Evolutionary conservation across 306 rosid species (phyloP).

Genomic region (Nissolia schottii): DNA sequence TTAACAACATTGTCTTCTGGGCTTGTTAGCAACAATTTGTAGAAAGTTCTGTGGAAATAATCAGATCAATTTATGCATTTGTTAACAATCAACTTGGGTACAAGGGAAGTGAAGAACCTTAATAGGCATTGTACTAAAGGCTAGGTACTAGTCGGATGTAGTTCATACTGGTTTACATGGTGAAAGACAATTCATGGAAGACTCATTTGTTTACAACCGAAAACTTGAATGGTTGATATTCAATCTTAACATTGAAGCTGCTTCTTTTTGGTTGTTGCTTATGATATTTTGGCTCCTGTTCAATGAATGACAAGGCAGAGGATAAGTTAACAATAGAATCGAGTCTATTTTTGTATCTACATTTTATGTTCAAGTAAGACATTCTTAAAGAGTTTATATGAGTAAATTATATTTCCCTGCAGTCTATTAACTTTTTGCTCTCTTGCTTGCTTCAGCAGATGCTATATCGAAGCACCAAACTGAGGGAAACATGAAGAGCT

Average conservation of each 20-base stretch:
- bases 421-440: slow-evolving; percentile 8
- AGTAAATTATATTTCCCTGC: neutral
- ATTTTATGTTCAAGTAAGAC: neutral
- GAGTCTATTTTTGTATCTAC: neutral
- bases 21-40: slow-evolving; percentile 1
- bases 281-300: neutral
- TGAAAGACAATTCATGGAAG: neutral
- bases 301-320: neutral
- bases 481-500: slow-evolving; percentile 43
- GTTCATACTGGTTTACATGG: neutral
- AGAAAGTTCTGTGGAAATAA: slow-evolving; percentile 3
- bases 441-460: slow-evolving; percentile 44
- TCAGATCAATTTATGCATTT: slow-evolving; percentile 12
- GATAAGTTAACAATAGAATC: neutral
- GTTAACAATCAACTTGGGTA: neutral
- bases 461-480: slow-evolving; percentile 34
- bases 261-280: neutral
- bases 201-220: neutral
- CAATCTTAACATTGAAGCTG: neutral
- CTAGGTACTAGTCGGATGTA: neutral
- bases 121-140: neutral
- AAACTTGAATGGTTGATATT: neutral
- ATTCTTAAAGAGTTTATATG: neutral
- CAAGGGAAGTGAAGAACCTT: neutral
- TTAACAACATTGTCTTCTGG: neutral